Base-by-base conservation (phyloP, 208 protist species). In the Cochliopodium minus region DNA sequence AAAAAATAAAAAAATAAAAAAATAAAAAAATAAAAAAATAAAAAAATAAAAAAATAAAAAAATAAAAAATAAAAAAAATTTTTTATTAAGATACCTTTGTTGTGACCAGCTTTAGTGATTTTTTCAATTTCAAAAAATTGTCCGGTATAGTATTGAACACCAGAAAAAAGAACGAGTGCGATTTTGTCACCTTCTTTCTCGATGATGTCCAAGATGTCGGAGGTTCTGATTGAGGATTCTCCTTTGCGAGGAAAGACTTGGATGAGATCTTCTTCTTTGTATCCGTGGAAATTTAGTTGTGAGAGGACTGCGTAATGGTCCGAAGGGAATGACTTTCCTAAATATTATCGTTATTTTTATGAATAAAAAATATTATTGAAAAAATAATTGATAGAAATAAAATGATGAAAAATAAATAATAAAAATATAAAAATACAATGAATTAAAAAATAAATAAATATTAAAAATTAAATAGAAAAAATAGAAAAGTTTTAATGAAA, bases 91-190 rank as follows among this genome's bases (percentile, higher is more conserved):
- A 79, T 78, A 52, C 72, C 76, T 33, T 83, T 71, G 2, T 65
- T 67, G 32, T 90, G 75, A 6, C 72, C 85, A 9, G 75, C 80
- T 30, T 75, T 64, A 1, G 83, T 87, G 54, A 95, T 92, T n/a
- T 65, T 61, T 26, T 75, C 57, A 22, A 93, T 82, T 64, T 93
- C 85, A 56, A 91, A 78, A 29, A 83, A 67, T 66, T 93, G 81
- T 11, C 89, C 89, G 13, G 84, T 92, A 50, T 90, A 69, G 73
- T 83, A 90, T 49, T 95, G 89, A n/a, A 93, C 72, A 6, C 73
- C 89, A 17, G 70, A 43, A 9, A 95, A 26, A 13, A 92, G 25
- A 7, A 93, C 59, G 0, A 93, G 29, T 6, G 85, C 78, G 40
- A 88, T 76, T n/a, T 76, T 63, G 33, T 90, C 79, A 32, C 79